These are phyloP conservation scores for Daldinia sp. DNA, from an alignment of 2,329 filamentous ascomycete species.

Conservation along the genomic window DNA sequence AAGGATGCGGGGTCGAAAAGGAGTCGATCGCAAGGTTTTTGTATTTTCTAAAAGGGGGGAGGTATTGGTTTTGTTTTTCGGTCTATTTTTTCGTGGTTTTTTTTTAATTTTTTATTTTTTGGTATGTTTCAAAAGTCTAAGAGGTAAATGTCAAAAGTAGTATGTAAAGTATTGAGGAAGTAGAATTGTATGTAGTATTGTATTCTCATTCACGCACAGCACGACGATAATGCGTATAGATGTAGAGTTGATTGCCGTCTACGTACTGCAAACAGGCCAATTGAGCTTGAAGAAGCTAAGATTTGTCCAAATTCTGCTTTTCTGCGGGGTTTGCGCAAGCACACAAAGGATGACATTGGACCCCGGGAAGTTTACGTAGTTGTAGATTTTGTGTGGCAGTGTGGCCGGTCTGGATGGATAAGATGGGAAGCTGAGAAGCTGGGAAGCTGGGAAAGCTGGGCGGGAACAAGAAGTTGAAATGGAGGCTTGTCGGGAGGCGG, in stretches of 20 bases:
- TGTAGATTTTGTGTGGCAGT: conserved; percentile 5
- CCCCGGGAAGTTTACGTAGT: conserved; percentile 30
- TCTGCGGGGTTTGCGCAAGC: conserved; percentile 37
- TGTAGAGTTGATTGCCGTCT: conserved; percentile 1
- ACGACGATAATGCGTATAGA: conserved; percentile 16
- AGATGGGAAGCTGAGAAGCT: too few species aligned
- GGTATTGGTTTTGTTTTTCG: background rate
- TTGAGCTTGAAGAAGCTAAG: conserved; percentile 32
- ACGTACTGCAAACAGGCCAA: conserved; percentile 33
- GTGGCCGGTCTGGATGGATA: conserved; percentile 6
- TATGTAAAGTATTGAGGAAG: background rate
- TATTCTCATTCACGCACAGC: conserved; percentile 27
- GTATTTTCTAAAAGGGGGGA: background rate
- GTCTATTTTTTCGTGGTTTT: too few species aligned
- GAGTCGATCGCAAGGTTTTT: conserved; percentile 14
- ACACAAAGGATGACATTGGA: conserved; percentile 36
- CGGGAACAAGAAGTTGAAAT: conserved; percentile 13
- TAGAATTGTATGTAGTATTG: too few species aligned
- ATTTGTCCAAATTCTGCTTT: conserved; percentile 26
- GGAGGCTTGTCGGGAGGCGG: too few species aligned
- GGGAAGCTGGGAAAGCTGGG: conserved; percentile 16
- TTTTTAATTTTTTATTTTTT: too few species aligned
- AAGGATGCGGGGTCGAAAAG: conserved; percentile 26
- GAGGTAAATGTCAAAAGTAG: conserved; percentile 1
- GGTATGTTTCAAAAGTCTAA: too few species aligned